Base-by-base conservation (phyloP, 768 basidiomycete genomes). In the Lactifluus subvellereus region DNA sequence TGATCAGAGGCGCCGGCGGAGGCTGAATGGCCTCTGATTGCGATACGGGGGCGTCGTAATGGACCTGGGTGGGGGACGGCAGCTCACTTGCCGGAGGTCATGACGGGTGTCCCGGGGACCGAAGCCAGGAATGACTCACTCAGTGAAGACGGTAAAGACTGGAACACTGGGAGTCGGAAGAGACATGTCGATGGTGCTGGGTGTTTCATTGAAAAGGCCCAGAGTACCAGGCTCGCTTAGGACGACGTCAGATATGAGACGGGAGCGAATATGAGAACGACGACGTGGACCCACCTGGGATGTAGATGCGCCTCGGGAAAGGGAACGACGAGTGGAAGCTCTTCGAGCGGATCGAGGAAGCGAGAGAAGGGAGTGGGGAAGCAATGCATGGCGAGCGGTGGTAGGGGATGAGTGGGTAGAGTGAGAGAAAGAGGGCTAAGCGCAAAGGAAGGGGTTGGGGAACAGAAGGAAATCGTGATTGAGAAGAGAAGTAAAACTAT, bases 1-100 rank as follows among this genome's bases (percentile, higher is more conserved):
- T 83, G 68, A 85, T 68, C 61, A 76, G 69, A 10, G 83, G 84
- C 33, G 84, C 80, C 4, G 80, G 78, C 38, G 60, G 60, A 55
- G 61, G 64, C 56, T 57, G 57, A 58, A 65, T 65, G 9, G 67
- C 62, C 47, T 71, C 71, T 65, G 70, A 57, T 59, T 59, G 62
- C 27, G 47, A 47, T 20, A 64, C 8, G 37, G 45, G 51, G 45
- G 53, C 45, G 37, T 65, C 62, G 57, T 59, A 58, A 56, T 55
- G 48, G 51, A 47, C 38, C 32, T 51, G 54, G 32, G 63, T 27
- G n/a, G 48, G 33, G 40, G 65, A 27, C 4, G 62, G 65, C 11
- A 42, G 48, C 50, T 63, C 61, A 32, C 64, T 65, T 27, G 43
- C 27, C 4, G 38, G 45, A 35, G 6, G 59, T 57, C 38, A 48